Evolutionary conservation across 129 eudicot species (phyloP).

Genomic region (Cynara cardunculus): DNA sequence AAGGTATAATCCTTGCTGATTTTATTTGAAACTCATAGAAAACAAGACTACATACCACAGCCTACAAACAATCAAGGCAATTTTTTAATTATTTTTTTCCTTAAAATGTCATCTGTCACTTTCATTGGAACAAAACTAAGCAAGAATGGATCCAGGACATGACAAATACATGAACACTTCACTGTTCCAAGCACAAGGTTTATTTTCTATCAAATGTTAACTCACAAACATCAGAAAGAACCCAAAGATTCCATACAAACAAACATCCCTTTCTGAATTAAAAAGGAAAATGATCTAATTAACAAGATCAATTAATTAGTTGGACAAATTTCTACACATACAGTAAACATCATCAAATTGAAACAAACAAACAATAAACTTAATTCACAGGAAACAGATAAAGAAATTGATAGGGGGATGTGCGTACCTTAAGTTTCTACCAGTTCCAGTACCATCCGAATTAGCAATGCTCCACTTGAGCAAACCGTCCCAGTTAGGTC

Average conservation of each 20-base stretch:
- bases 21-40: neutral
- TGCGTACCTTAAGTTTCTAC: constrained; percentile 68
- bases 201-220: no score
- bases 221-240: neutral
- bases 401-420: neutral
- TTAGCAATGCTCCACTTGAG: constrained; percentile 95
- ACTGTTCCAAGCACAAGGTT: neutral
- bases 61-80: neutral
- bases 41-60: neutral
- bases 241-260: neutral
- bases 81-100: no score
- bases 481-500: constrained; percentile 93
- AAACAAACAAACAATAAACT: neutral
- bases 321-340: neutral
- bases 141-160: no score
- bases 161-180: no score
- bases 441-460: constrained; percentile 68
- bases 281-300: neutral
- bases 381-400: neutral
- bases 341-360: neutral
- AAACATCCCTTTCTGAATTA: no score
- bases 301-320: neutral
- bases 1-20: neutral
- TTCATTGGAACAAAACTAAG: no score
- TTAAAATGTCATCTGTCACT: no score